phyloP scores from a whole-genome alignment of 1,139 yeast genomes.

The Kurtzmaniella natalensis region DNA sequence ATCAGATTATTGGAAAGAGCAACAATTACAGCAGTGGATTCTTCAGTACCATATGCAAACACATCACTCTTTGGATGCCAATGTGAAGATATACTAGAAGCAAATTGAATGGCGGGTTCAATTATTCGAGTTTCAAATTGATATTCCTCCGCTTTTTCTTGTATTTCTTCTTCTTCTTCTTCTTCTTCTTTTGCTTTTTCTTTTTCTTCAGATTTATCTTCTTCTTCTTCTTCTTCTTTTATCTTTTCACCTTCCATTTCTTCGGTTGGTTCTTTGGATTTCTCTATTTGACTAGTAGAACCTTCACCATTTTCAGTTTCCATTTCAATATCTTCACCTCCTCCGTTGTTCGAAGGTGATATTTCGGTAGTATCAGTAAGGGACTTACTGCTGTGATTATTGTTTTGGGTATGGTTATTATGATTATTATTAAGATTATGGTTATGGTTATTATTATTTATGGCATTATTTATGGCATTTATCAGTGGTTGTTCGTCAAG shows the following conservation, averaged over 20 bases:
- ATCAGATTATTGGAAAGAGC: constrained; percentile 29
- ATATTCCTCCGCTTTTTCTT: too few species aligned
- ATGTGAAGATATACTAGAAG: constrained; percentile 27
- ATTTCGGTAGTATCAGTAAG: not conserved
- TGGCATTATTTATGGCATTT: too few species aligned
- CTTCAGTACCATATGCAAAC: constrained; percentile 35
- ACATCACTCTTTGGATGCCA: constrained; percentile 40
- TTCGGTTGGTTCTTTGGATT: too few species aligned
- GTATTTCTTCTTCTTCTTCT: too few species aligned
- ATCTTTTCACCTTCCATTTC: constrained; percentile 1
- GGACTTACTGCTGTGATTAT: too few species aligned
- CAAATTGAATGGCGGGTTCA: constrained; percentile 19
- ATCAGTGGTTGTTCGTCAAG: not conserved
- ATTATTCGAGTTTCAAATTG: too few species aligned
- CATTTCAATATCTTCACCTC: constrained; percentile 9
- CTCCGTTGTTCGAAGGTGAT: too few species aligned
- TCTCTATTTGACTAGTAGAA: constrained; percentile 7
- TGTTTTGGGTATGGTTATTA: too few species aligned
- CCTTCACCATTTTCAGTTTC: constrained; percentile 16
- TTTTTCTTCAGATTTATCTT: not conserved
- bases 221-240: not conserved
- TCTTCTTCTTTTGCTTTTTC: too few species aligned
- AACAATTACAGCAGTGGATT: constrained; percentile 32
- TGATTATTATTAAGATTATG: too few species aligned
- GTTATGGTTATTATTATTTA: too few species aligned